Evolutionary conservation across 768 basidiomycete genomes (phyloP).

Genomic region (Mrakia blollopis): DNA sequence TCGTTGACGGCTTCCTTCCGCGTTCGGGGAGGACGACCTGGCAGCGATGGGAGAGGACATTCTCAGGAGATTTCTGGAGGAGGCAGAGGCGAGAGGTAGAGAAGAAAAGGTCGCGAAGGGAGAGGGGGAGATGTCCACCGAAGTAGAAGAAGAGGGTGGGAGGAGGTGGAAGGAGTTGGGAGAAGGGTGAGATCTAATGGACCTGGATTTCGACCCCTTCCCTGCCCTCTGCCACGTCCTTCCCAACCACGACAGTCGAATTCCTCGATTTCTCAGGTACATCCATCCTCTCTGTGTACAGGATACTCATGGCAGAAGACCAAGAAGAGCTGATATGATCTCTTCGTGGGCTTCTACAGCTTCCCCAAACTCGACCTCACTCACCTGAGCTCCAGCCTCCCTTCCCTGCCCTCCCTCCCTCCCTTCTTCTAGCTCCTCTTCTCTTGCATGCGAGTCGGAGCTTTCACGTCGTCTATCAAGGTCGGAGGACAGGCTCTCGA

Average conservation of each 20-base stretch:
- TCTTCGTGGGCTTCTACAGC: too few species aligned
- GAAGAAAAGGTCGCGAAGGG: not conserved
- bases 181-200: not conserved
- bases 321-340: too few species aligned
- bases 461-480: not conserved
- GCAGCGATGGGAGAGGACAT: constrained; percentile 9
- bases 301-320: too few species aligned
- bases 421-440: not conserved
- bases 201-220: too few species aligned
- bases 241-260: not conserved
- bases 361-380: too few species aligned
- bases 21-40: not conserved
- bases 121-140: too few species aligned
- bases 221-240: not conserved
- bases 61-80: not conserved
- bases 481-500: not conserved
- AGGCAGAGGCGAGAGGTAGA: not conserved
- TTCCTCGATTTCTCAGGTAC: too few species aligned
- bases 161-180: not conserved
- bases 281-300: too few species aligned
- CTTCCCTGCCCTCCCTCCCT: not conserved
- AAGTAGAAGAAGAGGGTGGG: not conserved
- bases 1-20: not conserved
- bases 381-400: too few species aligned
- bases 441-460: not conserved